Conservation (phyloP, 129 eudicot genomes). For the Silybum marianum region DNA sequence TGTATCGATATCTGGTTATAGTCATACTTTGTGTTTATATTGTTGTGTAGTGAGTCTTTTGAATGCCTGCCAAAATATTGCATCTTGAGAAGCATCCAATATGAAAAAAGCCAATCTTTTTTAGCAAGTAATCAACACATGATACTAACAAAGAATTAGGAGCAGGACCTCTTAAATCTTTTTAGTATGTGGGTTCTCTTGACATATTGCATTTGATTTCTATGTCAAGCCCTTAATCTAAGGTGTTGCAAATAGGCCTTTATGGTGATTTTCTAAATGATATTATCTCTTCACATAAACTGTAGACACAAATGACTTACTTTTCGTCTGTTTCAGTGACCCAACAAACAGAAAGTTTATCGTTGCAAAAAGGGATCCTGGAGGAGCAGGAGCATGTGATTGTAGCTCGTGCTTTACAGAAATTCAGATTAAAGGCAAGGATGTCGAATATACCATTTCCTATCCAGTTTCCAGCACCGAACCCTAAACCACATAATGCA, state of each 20-base stretch:
- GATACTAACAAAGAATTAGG: neutral
- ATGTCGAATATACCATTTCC: slow-evolving; percentile 59
- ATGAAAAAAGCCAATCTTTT: neutral
- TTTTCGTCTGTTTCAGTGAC: slow-evolving; percentile 51
- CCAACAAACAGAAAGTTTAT: slow-evolving; percentile 67
- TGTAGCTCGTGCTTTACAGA: slow-evolving; percentile 85
- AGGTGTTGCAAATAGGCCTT: neutral
- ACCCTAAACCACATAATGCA: slow-evolving; percentile 52
- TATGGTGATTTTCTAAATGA: neutral
- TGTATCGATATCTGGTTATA: neutral
- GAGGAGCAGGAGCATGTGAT: slow-evolving; percentile 93
- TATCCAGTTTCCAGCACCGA: slow-evolving; percentile 67
- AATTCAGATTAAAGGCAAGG: slow-evolving; percentile 64
- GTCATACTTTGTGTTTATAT: neutral
- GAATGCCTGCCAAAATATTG: neutral
- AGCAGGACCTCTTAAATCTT: neutral
- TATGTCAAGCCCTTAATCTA: no score
- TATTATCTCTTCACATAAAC: neutral
- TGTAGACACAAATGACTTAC: slow-evolving; percentile 2
- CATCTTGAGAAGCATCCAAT: neutral
- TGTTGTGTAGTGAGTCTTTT: neutral
- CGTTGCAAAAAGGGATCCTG: slow-evolving; percentile 47
- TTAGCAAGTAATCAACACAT: neutral
- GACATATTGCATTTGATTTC: no score
- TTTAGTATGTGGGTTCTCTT: neutral